Evolutionary conservation across 2,329 filamentous ascomycete species (phyloP).

Genomic region (Tolypocladium pustulatum): DNA sequence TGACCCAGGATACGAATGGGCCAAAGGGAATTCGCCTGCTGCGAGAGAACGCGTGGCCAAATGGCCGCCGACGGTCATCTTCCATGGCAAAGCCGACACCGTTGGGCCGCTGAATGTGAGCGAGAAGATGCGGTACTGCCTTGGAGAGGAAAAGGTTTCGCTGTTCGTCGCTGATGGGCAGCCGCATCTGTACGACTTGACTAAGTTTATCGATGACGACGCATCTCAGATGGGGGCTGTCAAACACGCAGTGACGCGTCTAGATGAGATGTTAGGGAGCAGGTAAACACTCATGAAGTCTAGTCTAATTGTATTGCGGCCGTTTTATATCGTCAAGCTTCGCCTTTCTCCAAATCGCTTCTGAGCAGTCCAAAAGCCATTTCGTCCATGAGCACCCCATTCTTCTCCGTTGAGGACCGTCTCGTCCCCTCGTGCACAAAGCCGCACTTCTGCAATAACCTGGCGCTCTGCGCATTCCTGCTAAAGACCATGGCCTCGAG

Average conservation of each 20-base stretch:
- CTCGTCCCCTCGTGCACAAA: slow-evolving; percentile 28
- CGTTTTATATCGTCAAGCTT: background rate
- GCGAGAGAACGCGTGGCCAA: slow-evolving; percentile 4
- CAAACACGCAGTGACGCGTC: slow-evolving; percentile 10
- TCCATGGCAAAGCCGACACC: slow-evolving; percentile 19
- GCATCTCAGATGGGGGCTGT: slow-evolving; percentile 16
- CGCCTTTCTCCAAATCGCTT: slow-evolving; percentile 13
- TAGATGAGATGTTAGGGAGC: slow-evolving; percentile 12
- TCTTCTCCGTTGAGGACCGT: slow-evolving; percentile 30
- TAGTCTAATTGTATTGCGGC: background rate
- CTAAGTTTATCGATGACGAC: slow-evolving; percentile 18
- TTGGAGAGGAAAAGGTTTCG: slow-evolving; percentile 15
- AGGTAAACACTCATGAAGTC: background rate
- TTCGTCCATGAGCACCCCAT: slow-evolving; percentile 27
- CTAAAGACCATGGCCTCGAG: slow-evolving; percentile 16
- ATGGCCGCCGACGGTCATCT: slow-evolving; percentile 24
- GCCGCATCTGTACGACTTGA: slow-evolving; percentile 18
- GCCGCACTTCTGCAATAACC: slow-evolving; percentile 26
- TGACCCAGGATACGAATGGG: slow-evolving; percentile 22
- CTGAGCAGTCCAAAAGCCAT: slow-evolving; percentile 27
- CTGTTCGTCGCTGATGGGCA: slow-evolving; percentile 15
- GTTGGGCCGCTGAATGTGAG: slow-evolving; percentile 18
- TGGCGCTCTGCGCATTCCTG: slow-evolving; percentile 29
- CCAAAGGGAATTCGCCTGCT: slow-evolving; percentile 2
- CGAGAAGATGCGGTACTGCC: slow-evolving; percentile 12